Conservation (phyloP, 768 basidiomycete species). For the Mycena maculata region DNA sequence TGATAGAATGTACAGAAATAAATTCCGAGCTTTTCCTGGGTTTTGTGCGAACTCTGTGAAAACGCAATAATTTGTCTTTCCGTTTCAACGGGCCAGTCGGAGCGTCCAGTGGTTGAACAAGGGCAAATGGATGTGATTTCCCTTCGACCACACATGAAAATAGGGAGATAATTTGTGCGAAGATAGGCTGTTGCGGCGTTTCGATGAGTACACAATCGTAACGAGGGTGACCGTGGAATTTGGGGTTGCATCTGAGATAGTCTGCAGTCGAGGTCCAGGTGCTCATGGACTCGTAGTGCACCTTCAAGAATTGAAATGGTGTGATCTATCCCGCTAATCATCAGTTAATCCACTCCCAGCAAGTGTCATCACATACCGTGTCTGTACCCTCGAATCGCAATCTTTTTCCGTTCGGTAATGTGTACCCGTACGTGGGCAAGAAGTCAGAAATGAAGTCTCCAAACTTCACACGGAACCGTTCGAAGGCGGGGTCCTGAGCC, state of each 20-base stretch:
- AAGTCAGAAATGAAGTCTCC: conserved; percentile 5
- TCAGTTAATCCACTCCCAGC: too few species aligned
- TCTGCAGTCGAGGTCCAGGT: conserved; percentile 44
- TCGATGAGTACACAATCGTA: conserved; percentile 25
- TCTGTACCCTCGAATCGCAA: background rate
- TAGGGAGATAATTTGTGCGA: background rate
- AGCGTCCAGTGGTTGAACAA: background rate
- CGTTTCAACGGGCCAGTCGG: background rate
- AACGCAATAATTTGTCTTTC: background rate
- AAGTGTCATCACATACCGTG: background rate
- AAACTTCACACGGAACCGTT: conserved; percentile 3
- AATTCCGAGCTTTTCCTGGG: background rate
- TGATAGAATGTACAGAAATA: conserved; percentile 4
- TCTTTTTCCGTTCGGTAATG: background rate
- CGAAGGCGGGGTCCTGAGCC: background rate
- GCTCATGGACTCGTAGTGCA: background rate
- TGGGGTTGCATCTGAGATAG: conserved; percentile 45
- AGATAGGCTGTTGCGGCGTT: background rate
- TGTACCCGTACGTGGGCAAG: background rate
- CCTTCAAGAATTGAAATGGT: background rate
- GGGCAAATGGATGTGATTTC: background rate
- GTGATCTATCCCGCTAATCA: background rate
- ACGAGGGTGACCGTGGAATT: conserved; percentile 38
- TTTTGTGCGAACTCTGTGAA: background rate
- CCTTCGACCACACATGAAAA: background rate